Evolutionary conservation across 495 filamentous ascomycete species (phyloP), one percentile per base, ranked within the genome.

Genomic region (Xanthoparmelia taractica): DNA sequence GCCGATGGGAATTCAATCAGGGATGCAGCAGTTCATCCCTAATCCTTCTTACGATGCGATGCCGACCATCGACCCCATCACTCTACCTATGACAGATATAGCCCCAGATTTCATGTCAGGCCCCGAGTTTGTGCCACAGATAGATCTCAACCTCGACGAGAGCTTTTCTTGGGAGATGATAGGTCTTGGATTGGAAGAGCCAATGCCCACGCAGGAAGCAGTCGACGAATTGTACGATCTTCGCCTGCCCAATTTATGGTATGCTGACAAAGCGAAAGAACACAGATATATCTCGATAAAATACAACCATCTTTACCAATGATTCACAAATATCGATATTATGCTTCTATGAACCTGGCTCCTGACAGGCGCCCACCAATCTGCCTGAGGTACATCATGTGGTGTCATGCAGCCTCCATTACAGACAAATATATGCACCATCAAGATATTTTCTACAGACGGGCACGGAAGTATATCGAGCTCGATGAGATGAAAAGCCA

Each of bases 401-500:
- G 94, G 94, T 87, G 85, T 58, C 78, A 92, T 63, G 92, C 94
- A 33, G 90, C 91, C 41, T 86, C 89, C 1, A 80, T 92, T 41
- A 86, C 83, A 15, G 90, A 96, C 20, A 94, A 91, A 68, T 96
- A 89, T 71, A 77, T 79, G 17, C 80, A 81, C 41, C 74, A 96
- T 25, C 88, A 89, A 68, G 85, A 88, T 33, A 82, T 92, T 60
- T 96, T 97, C 72, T 98, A 98, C 72, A 83, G 85, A 56, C 82
- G 90, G 48, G 84, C 93, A 40, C 84, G 93, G 61, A 96, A 96
- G 69, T 97, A 97, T 71, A 80, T 90, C 29, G 91, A 97, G 68
- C 75, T 84, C 50, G 91, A 96, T 65, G 92, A 96, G 74, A 85
- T 97, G 79, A 96, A 90, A 72, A 92, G 94, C 27, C 88, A 92